These are phyloP conservation scores for Pochonia chlamydosporia DNA, from an alignment of 2,329 filamentous ascomycete species.

Conservation along the genomic window DNA sequence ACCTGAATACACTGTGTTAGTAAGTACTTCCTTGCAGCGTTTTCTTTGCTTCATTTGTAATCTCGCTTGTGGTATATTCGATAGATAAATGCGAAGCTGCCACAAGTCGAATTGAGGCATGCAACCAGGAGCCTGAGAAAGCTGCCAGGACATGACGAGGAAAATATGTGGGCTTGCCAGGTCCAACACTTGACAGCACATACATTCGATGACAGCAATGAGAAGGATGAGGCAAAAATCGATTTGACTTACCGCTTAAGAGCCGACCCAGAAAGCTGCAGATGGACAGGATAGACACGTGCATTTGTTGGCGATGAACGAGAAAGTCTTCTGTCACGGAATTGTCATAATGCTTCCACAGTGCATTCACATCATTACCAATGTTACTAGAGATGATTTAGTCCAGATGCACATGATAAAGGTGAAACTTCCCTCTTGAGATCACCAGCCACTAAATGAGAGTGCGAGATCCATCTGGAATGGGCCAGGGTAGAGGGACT, in stretches of 20 bases:
- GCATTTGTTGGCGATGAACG: conserved; percentile 75
- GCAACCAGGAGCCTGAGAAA: no score
- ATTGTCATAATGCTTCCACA: conserved; percentile 83
- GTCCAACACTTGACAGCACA: no score
- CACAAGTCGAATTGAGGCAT: no score
- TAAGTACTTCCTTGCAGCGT: background rate
- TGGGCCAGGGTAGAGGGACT: conserved; percentile 25
- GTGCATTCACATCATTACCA: conserved; percentile 78
- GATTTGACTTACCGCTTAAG: conserved; percentile 60
- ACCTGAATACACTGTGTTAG: conserved; percentile 37
- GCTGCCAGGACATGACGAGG: no score
- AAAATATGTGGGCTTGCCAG: no score
- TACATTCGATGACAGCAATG: no score
- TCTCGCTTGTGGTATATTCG: no score
- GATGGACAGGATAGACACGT: conserved; percentile 90
- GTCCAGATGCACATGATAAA: background rate
- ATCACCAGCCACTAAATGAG: no score
- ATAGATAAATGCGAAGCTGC: no score
- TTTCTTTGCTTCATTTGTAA: background rate
- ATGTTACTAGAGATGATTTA: conserved; percentile 63
- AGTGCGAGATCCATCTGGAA: no score
- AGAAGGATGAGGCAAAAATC: background rate
- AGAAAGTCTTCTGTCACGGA: conserved; percentile 69
- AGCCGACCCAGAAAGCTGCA: conserved; percentile 81
- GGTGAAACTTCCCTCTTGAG: no score